A percentile compares a stretch with the other conserved stretches of the same genome.
Conservation (phyloP, 2,329 filamentous ascomycete genomes). For the Sporothrix curviconia region DNA sequence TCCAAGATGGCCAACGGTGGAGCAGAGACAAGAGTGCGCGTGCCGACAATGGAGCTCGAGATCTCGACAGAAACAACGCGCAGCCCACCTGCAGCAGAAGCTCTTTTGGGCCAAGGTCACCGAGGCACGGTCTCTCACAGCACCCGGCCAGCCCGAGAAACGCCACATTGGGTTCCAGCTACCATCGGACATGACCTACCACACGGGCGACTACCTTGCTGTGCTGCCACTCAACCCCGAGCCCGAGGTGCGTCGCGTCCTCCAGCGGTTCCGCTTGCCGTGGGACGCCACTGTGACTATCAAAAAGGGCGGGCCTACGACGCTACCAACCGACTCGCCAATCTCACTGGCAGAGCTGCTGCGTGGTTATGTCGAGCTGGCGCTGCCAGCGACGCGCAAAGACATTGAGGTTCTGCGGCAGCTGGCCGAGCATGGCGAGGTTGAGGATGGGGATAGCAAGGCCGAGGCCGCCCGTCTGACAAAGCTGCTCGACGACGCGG, state of each 20-base stretch:
- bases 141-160: constrained; percentile 32
- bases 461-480: background rate
- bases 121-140: constrained; percentile 42
- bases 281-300: constrained; percentile 63
- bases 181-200: constrained; percentile 59
- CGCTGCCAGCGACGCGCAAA: constrained; percentile 54
- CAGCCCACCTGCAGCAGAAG: constrained; percentile 40
- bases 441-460: background rate
- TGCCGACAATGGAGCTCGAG: constrained; percentile 36
- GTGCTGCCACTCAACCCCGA: constrained; percentile 64
- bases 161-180: constrained; percentile 60
- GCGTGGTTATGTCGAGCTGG: constrained; percentile 63
- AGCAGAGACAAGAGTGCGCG: background rate
- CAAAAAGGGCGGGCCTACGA: constrained; percentile 40
- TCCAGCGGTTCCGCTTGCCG: constrained; percentile 57
- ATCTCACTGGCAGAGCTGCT: constrained; percentile 59
- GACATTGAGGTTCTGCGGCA: constrained; percentile 42
- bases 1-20: constrained; percentile 32
- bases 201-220: constrained; percentile 68
- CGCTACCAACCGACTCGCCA: constrained; percentile 47
- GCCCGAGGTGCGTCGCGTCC: constrained; percentile 53
- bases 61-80: constrained; percentile 36
- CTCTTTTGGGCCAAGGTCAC: constrained; percentile 49
- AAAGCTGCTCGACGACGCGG: constrained; percentile 4
- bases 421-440: constrained; percentile 29